A percentile compares a stretch with the other conserved stretches of the same genome.
Conservation (phyloP, 1,284 basidiomycete species). For the Heterobasidion parviporum region DNA sequence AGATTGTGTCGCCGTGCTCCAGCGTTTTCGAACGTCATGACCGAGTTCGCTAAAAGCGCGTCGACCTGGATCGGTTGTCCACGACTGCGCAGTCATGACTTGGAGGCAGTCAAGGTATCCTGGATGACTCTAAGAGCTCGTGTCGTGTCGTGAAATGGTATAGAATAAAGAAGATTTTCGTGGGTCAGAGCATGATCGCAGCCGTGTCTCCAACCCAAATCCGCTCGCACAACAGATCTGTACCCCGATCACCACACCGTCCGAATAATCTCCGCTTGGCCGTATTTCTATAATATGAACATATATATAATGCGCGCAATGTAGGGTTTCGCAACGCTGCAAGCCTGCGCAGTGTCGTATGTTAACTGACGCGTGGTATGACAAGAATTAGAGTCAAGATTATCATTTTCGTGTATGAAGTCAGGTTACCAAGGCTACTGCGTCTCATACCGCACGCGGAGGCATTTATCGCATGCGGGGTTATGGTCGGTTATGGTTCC, state of each 20-base stretch:
- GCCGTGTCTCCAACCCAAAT: no score
- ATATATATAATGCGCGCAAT: no score
- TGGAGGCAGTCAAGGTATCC: not conserved
- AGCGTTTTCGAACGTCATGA: slow-evolving; percentile 1
- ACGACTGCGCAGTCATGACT: not conserved
- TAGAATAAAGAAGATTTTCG: not conserved
- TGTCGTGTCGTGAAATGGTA: not conserved
- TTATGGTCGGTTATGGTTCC: not conserved
- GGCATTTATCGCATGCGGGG: not conserved
- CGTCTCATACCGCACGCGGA: not conserved
- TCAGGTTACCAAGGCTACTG: not conserved
- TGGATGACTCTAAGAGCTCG: not conserved
- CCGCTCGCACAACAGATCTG: no score
- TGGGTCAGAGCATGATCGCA: not conserved
- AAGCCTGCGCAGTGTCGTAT: no score
- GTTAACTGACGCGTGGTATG: no score
- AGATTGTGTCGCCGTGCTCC: slow-evolving; percentile 2
- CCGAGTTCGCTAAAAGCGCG: not conserved
- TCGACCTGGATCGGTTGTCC: not conserved
- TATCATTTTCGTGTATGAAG: no score
- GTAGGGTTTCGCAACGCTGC: no score
- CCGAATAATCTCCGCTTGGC: no score
- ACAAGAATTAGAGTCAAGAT: no score
- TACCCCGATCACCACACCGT: not conserved
- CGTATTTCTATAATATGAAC: no score